A percentile compares a stretch with the other conserved stretches of the same genome.
These are phyloP conservation scores for Sphagnum magellanicum DNA, from an alignment of 228 moss, liverwort and hornwort species.

Conservation along the genomic window DNA sequence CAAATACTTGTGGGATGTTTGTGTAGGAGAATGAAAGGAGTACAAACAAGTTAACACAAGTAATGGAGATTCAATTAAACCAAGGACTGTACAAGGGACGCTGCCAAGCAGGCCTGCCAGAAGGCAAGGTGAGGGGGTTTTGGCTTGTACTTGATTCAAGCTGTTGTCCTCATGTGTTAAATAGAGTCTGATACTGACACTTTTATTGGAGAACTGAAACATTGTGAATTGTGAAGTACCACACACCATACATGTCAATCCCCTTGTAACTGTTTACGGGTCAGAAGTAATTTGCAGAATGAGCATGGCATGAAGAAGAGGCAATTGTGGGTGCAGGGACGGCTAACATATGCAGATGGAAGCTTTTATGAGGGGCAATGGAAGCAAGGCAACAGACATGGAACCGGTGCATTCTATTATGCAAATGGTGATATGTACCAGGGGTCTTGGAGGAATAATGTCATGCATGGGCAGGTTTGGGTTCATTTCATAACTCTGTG, in stretches of 20 bases:
- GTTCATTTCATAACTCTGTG: neutral
- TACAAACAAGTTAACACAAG: constrained; percentile 34
- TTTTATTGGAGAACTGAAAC: too few relatives aligned
- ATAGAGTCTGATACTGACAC: too few relatives aligned
- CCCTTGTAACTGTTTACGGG: too few relatives aligned
- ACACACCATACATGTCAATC: too few relatives aligned
- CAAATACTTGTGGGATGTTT: neutral
- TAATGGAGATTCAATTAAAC: constrained; percentile 41
- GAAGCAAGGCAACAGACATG: constrained; percentile 47
- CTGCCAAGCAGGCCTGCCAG: constrained; percentile 36
- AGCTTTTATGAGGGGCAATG: constrained; percentile 57
- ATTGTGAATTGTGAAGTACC: too few relatives aligned
- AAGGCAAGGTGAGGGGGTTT: constrained; percentile 34
- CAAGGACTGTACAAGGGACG: constrained; percentile 47
- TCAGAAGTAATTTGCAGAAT: too few relatives aligned
- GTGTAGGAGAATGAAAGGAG: constrained; percentile 47
- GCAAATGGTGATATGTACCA: constrained; percentile 52
- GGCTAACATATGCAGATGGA: constrained; percentile 37
- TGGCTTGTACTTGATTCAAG: neutral
- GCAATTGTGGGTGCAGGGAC: constrained; percentile 24
- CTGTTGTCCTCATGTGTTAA: neutral
- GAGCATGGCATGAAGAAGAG: too few relatives aligned
- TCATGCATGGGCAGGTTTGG: constrained; percentile 48
- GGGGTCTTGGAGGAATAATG: constrained; percentile 50
- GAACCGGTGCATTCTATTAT: constrained; percentile 44